Percentiles rank a stretch among this genome's conserved stretches.
These are phyloP conservation scores for Thalassiosira hispida DNA, from an alignment of 352 stramenopile species.

Conservation along the genomic window DNA sequence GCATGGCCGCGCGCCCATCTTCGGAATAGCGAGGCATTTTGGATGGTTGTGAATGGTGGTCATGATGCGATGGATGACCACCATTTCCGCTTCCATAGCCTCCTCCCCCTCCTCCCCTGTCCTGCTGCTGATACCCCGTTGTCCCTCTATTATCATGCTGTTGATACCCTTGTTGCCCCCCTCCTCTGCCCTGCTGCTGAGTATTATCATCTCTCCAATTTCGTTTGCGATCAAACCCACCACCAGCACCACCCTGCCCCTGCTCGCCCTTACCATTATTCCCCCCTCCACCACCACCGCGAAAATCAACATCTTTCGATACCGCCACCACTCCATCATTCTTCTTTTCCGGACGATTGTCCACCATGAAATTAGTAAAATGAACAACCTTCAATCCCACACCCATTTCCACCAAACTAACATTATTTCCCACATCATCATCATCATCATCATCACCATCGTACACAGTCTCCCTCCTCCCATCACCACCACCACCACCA, in stretches of 20 bases:
- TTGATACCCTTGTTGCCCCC: not conserved
- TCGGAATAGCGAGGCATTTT: constrained; percentile 23
- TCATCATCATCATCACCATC: not conserved
- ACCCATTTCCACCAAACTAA: constrained; percentile 19
- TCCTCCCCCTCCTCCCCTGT: not conserved
- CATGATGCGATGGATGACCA: not conserved
- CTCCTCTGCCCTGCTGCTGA: not conserved
- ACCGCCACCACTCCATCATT: not conserved
- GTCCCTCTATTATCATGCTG: too few species aligned
- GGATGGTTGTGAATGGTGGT: constrained; percentile 4
- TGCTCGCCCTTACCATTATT: not conserved
- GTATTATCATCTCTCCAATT: constrained; percentile 18
- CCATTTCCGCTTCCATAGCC: not conserved
- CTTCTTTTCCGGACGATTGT: not conserved
- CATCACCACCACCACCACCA: not conserved
- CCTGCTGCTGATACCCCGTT: not conserved
- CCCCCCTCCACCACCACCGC: too few species aligned
- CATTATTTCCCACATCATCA: not conserved
- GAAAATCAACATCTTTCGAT: not conserved
- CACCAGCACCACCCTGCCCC: not conserved
- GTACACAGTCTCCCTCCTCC: not conserved
- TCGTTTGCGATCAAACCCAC: constrained; percentile 24
- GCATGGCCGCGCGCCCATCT: not conserved
- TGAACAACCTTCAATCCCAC: constrained; percentile 33
- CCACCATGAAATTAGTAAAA: constrained; percentile 30